Base-by-base conservation (phyloP, 2,329 filamentous ascomycete genomes). In the Exophiala spinifera region DNA sequence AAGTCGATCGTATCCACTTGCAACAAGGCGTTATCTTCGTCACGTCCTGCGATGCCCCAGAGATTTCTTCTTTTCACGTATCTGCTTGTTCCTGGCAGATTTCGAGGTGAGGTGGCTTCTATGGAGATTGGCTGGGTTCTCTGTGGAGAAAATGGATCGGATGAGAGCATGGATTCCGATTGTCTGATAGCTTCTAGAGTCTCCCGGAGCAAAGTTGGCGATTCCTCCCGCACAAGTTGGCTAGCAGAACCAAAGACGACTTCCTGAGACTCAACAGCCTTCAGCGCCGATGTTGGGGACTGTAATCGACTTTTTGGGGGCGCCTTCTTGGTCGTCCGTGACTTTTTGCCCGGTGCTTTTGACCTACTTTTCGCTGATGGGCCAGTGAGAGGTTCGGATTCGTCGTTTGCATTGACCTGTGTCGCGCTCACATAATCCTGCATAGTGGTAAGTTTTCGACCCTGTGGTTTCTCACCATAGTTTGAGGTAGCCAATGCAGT, bases 181-280 rank as follows among this genome's bases (percentile, higher is more conserved):
- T 74, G 75, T 57, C 76, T 77, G 59, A 88, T 79, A 1, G 84
- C 85, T 49, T 75, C 66, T 49, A 88, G 83, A 17, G 88, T 69
- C 43, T 87, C 80, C 25, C 79, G 77, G 14, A 88, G 69, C 20
- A 85, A 79, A 0, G 79, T 80, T 0, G 87, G 87, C 0, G 87
- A 88, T 33, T 90, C 83, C 53, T 90, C 87, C 51, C 79, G 74
- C 13, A 85, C 86, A 20, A 95, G 73, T 67, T 95, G 90, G 67
- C 90, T 95, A 1, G 87, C 91, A 0, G 89, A 94, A 1, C 89
- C 90, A 70, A 95, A 95, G 0, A 95, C 72, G 65, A 91, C 88
- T 56, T 91, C 83, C 67, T 94, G 90, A 1, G 80, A 75, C 2
- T 81, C 76, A 13, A 87, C 80, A 61, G 86, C 79, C 49, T 80